A percentile compares a stretch with the other conserved stretches of the same genome.
These are phyloP conservation scores for Bathelium albidoporum DNA, from an alignment of 495 filamentous ascomycete genomes.

Conservation along the genomic window DNA sequence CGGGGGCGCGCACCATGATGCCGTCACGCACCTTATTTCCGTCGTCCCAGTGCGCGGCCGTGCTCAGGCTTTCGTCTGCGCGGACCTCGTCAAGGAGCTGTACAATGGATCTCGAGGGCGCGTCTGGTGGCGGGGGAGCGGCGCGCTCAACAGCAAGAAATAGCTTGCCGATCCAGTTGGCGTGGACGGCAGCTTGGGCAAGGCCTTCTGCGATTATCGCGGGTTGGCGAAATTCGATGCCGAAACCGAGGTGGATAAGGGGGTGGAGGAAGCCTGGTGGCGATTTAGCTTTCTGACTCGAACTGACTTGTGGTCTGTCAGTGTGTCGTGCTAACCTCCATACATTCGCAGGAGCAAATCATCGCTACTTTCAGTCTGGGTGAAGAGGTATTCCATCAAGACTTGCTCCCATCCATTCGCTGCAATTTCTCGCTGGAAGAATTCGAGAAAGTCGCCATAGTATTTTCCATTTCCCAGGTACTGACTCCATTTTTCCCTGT, in stretches of 20 bases:
- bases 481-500: conserved; percentile 40
- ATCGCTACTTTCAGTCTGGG: conserved; percentile 48
- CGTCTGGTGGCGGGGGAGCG: conserved; percentile 25
- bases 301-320: neutral
- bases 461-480: conserved; percentile 43
- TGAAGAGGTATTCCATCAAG: conserved; percentile 56
- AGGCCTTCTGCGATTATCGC: conserved; percentile 73
- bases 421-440: conserved; percentile 64
- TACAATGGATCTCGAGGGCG: conserved; percentile 40
- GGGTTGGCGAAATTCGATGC: conserved; percentile 68
- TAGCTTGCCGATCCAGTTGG: conserved; percentile 37
- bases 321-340: conserved; percentile 33
- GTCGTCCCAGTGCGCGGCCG: conserved; percentile 42
- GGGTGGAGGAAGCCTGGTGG: conserved; percentile 61
- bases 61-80: conserved; percentile 43
- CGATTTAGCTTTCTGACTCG: neutral
- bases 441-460: conserved; percentile 59
- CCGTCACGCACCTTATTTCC: conserved; percentile 57
- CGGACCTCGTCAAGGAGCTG: conserved; percentile 50
- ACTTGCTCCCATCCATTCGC: conserved; percentile 46
- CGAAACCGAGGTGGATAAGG: conserved; percentile 76
- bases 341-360: conserved; percentile 50
- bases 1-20: conserved; percentile 47
- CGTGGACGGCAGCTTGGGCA: conserved; percentile 61
- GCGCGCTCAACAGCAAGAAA: conserved; percentile 46